Evolutionary conservation across 139 green algal genomes (phyloP).

Genomic region (Diplosphaera chodatii): DNA sequence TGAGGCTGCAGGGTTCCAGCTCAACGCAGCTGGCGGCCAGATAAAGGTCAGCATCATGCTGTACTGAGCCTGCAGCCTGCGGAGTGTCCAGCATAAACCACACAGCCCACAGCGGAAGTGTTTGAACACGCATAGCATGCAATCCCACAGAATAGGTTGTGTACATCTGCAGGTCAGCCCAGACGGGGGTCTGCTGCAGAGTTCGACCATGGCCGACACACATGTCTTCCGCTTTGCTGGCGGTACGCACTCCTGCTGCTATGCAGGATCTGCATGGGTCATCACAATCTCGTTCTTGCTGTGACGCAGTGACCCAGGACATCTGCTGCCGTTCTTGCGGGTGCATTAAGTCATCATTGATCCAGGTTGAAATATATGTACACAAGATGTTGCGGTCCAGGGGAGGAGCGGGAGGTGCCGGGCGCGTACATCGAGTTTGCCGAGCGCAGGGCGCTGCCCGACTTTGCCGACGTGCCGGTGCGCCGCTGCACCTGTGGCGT

Average conservation of each 20-base stretch:
- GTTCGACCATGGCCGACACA: conserved; percentile 61
- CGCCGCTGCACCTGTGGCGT: background rate
- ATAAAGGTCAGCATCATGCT: conserved; percentile 48
- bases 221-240: conserved; percentile 42
- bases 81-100: no score
- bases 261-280: no score
- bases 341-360: no score
- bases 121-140: no score
- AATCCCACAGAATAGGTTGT: no score
- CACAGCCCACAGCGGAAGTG: no score
- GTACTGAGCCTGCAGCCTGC: no score
- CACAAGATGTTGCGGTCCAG: background rate
- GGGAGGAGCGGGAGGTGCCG: conserved; percentile 27
- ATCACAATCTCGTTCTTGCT: no score
- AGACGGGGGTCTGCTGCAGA: conserved; percentile 69
- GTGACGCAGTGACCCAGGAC: no score
- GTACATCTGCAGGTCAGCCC: conserved; percentile 53
- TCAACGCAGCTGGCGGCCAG: conserved; percentile 57
- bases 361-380: no score
- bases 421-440: conserved; percentile 77
- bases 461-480: conserved; percentile 30
- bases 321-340: background rate
- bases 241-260: conserved; percentile 1
- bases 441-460: conserved; percentile 52
- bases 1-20: conserved; percentile 35